These are phyloP conservation scores for Nymphaea colorata DNA, from an alignment of 164 flowering plant species.

Conservation along the genomic window DNA sequence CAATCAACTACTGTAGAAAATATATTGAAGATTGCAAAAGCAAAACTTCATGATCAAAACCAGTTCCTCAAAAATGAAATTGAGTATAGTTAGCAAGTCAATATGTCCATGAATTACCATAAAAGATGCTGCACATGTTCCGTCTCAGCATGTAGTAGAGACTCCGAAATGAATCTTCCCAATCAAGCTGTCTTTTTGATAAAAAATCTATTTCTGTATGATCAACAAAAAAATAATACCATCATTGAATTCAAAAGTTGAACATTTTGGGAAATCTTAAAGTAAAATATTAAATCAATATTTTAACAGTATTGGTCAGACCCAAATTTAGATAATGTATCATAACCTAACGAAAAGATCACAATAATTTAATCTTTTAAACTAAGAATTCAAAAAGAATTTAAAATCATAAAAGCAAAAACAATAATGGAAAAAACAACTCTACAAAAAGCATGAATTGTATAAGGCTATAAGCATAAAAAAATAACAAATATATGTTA, in stretches of 20 bases:
- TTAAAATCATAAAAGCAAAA: no score
- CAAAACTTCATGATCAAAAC: background rate
- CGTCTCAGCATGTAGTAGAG: conserved; percentile 88
- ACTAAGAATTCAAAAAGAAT: no score
- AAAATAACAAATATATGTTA: no score
- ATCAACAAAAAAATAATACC: background rate
- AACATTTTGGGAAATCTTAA: no score
- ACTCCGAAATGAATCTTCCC: conserved; percentile 91
- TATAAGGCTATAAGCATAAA: no score
- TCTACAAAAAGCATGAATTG: no score
- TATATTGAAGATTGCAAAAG: background rate
- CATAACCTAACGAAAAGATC: no score
- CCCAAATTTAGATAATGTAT: no score
- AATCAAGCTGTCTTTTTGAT: conserved; percentile 50
- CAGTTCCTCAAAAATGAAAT: background rate
- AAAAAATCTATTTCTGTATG: conserved; percentile 55
- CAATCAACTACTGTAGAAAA: no score
- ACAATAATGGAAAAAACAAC: no score
- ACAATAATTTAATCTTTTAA: no score
- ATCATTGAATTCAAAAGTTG: no score
- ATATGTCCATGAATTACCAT: conserved; percentile 36
- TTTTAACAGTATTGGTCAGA: background rate
- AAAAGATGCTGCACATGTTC: conserved; percentile 56
- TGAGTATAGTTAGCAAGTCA: background rate
- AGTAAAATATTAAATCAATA: background rate